Conservation (phyloP, 2,329 filamentous ascomycete species). For the Dactylellina sp. region DNA sequence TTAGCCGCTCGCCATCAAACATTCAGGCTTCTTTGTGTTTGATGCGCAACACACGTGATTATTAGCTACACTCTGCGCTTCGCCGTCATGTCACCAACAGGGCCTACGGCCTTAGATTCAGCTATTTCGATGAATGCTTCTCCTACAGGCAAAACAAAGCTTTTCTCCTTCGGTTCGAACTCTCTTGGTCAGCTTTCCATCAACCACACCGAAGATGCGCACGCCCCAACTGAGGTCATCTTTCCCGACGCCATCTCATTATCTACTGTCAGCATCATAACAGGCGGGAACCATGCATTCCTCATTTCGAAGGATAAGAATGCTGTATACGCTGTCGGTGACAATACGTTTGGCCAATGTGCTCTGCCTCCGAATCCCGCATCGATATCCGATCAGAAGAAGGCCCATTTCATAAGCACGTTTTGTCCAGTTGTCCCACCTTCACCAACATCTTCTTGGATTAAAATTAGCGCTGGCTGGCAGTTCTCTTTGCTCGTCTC, state of each 20-base stretch:
- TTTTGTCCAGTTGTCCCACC: conserved; percentile 44
- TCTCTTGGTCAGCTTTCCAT: conserved; percentile 69
- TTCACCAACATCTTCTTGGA: conserved; percentile 43
- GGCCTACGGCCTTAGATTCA: background rate
- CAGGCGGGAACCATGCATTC: conserved; percentile 90
- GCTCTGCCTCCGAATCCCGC: conserved; percentile 56
- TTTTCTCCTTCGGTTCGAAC: conserved; percentile 69
- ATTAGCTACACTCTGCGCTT: background rate
- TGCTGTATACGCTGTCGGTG: conserved; percentile 75
- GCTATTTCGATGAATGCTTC: background rate
- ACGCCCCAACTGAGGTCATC: conserved; percentile 61
- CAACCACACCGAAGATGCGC: conserved; percentile 64
- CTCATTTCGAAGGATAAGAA: conserved; percentile 68
- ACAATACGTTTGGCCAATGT: conserved; percentile 68
- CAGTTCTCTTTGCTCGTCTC: conserved; percentile 75
- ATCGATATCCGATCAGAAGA: background rate
- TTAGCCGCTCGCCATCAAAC: conserved; percentile 39
- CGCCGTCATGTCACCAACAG: conserved; percentile 8
- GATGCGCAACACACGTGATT: conserved; percentile 22
- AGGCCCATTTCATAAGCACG: conserved; percentile 60
- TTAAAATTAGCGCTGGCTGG: conserved; percentile 79
- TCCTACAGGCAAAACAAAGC: conserved; percentile 39
- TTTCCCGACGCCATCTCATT: conserved; percentile 61
- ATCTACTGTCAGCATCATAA: conserved; percentile 63
- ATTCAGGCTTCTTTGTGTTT: conserved; percentile 12